These are phyloP conservation scores for Trichoderma atroviride DNA, from an alignment of 2,329 filamentous ascomycete genomes.

Conservation along the genomic window DNA sequence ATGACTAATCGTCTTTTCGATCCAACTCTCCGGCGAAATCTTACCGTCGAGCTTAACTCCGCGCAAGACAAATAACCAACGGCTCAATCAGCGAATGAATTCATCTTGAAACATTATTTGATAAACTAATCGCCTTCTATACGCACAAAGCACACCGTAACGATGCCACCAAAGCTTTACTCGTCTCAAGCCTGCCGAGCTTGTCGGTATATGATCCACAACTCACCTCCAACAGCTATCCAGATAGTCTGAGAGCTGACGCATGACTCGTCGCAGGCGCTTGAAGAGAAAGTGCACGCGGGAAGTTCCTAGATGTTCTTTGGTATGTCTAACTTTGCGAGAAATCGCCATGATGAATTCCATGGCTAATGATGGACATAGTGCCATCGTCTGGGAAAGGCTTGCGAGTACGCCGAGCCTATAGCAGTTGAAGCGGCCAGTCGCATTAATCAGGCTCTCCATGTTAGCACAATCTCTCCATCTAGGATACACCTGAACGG, in stretches of 20 bases:
- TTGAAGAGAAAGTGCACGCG: slow-evolving; percentile 16
- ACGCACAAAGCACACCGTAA: background rate
- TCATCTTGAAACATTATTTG: background rate
- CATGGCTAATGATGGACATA: background rate
- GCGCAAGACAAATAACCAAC: background rate
- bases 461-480: background rate
- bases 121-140: background rate
- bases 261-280: background rate
- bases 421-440: background rate
- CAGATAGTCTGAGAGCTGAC: background rate
- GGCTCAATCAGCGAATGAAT: background rate
- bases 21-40: background rate
- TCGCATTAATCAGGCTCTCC: slow-evolving; percentile 1
- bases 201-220: slow-evolving; percentile 13
- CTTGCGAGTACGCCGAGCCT: slow-evolving; percentile 20
- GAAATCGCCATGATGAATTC: background rate
- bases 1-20: slow-evolving; percentile 8
- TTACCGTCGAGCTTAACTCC: background rate
- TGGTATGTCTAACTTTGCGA: background rate
- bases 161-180: slow-evolving; percentile 13
- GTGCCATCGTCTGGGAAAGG: slow-evolving; percentile 15
- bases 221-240: background rate
- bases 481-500: background rate
- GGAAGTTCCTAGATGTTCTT: slow-evolving; percentile 1
- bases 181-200: slow-evolving; percentile 18